Conservation (phyloP, 1,284 basidiomycete species). For the Sporisorium graminicola region DNA sequence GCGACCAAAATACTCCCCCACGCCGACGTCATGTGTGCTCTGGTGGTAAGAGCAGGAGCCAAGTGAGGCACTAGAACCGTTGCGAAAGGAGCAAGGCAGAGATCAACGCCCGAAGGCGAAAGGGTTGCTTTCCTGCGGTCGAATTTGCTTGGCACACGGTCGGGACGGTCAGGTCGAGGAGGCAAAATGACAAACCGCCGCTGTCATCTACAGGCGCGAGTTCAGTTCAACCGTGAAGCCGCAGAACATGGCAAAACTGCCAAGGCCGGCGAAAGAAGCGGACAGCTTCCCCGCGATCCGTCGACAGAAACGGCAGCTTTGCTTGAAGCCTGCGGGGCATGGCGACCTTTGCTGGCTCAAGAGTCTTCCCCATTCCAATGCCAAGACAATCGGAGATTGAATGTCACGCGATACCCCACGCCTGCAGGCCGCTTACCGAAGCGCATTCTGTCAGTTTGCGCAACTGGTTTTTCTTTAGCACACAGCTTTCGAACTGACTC, state of each 20-base stretch:
- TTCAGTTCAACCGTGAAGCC: neutral
- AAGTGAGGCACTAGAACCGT: too few species aligned
- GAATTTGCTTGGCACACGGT: constrained; percentile 1
- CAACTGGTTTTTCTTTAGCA: neutral
- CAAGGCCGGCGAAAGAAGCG: neutral
- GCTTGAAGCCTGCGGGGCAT: neutral
- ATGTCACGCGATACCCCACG: constrained; percentile 1
- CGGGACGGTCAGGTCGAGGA: neutral
- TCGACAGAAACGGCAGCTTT: neutral
- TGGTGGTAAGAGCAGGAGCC: neutral
- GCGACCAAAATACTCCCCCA: neutral
- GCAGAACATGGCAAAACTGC: neutral
- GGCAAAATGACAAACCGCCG: neutral
- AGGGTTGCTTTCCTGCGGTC: constrained; percentile 2
- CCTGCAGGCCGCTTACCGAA: neutral
- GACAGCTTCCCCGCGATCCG: neutral
- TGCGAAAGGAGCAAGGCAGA: neutral
- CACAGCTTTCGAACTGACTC: neutral
- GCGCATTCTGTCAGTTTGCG: neutral
- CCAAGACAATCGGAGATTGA: constrained; percentile 2
- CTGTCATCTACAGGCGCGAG: neutral
- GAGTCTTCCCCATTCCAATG: neutral
- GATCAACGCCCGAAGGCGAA: neutral
- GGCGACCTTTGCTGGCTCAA: neutral
- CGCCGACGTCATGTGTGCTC: neutral